These are phyloP conservation scores for Euphorbia celastroides DNA, from an alignment of 441 rosid genomes.

Conservation along the genomic window DNA sequence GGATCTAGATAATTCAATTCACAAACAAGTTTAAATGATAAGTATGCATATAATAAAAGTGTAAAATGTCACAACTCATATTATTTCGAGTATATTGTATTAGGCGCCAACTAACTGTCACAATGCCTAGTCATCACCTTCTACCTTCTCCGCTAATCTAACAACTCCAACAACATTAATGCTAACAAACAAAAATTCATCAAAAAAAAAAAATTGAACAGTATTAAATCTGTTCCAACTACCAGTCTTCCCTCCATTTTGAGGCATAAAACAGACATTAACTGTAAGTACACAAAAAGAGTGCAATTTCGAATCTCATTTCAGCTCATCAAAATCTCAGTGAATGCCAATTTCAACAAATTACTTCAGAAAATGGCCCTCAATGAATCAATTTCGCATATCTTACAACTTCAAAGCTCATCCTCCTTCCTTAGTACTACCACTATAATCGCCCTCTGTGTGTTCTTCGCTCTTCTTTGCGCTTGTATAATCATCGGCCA, in stretches of 20 bases:
- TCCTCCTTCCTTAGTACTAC: slow-evolving; percentile 31
- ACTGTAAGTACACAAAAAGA: too few species aligned
- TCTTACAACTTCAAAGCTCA: slow-evolving; percentile 22
- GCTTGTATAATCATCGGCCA: slow-evolving; percentile 59
- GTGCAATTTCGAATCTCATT: background rate
- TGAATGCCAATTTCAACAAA: slow-evolving; percentile 18
- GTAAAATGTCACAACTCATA: too few species aligned
- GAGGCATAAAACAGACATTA: background rate
- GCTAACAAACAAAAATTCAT: too few species aligned
- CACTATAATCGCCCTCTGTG: slow-evolving; percentile 46
- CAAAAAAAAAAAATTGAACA: too few species aligned
- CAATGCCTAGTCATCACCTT: too few species aligned
- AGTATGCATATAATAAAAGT: too few species aligned
- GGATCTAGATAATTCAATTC: too few species aligned
- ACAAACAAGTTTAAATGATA: too few species aligned
- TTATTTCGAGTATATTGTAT: too few species aligned
- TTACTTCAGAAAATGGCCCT: slow-evolving; percentile 26
- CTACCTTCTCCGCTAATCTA: too few species aligned
- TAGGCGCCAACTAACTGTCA: too few species aligned
- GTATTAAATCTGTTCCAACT: background rate
- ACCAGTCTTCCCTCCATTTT: background rate
- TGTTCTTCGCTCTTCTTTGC: slow-evolving; percentile 59
- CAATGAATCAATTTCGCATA: slow-evolving; percentile 21
- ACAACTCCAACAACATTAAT: too few species aligned
- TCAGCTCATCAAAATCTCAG: background rate